These are phyloP conservation scores for Camelina neglecta DNA, from an alignment of 345 rosid genomes.

Conservation along the genomic window DNA sequence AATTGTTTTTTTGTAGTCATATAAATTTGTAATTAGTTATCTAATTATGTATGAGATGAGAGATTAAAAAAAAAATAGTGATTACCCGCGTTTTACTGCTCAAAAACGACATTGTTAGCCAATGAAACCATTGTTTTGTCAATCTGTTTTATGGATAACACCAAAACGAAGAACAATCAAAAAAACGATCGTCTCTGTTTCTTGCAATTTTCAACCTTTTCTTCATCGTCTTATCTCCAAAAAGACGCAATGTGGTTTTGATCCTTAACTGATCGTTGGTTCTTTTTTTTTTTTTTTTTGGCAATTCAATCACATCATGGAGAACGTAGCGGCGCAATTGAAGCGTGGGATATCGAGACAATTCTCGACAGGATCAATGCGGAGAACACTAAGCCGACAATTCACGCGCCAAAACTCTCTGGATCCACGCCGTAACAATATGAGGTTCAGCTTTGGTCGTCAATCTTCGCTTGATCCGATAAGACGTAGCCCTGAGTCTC, in stretches of 20 bases:
- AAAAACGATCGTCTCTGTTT: constrained; percentile 18
- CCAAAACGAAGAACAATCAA: neutral
- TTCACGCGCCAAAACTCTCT: constrained; percentile 70
- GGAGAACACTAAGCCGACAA: constrained; percentile 58
- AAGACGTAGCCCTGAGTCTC: constrained; percentile 58
- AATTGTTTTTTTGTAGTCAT: neutral
- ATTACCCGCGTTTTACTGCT: constrained; percentile 43
- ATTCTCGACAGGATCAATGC: constrained; percentile 71
- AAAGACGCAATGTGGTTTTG: constrained; percentile 26
- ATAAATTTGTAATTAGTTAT: neutral
- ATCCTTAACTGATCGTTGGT: constrained; percentile 1
- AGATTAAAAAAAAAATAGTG: constrained; percentile 11
- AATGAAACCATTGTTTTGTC: constrained; percentile 9
- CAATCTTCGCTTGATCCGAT: constrained; percentile 90
- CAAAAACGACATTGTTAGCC: constrained; percentile 25
- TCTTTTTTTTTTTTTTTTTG: neutral
- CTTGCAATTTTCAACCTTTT: neutral
- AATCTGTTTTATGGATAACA: constrained; percentile 6
- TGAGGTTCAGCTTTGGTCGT: constrained; percentile 81
- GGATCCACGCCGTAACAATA: constrained; percentile 71
- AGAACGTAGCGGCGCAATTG: constrained; percentile 59
- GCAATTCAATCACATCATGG: constrained; percentile 48
- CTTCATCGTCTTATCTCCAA: neutral
- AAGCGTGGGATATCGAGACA: constrained; percentile 82
- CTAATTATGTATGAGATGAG: constrained; percentile 6